Conservation (phyloP, 306 rosid species). For the Fragaria ananassa region DNA sequence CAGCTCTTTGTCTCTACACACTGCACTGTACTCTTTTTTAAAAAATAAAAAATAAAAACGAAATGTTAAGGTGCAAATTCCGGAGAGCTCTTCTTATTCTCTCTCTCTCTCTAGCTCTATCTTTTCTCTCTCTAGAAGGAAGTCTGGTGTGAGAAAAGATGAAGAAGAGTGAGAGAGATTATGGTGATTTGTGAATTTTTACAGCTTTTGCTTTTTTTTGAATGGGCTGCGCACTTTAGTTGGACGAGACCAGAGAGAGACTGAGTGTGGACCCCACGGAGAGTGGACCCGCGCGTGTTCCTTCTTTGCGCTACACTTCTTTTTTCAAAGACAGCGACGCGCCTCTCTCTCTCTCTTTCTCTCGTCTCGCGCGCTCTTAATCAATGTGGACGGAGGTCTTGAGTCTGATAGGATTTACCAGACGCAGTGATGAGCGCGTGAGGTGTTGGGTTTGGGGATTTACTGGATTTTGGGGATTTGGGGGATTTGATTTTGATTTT, state of each 20-base stretch:
- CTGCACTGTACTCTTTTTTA: neutral
- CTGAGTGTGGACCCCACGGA: neutral
- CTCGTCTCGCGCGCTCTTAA: neutral
- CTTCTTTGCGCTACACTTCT: conserved; percentile 58
- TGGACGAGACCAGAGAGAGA: conserved; percentile 6
- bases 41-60: conserved; percentile 1
- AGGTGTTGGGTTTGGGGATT: neutral
- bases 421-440: conserved; percentile 3
- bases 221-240: conserved; percentile 41
- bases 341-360: conserved; percentile 16
- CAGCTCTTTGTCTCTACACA: neutral
- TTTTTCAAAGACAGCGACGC: conserved; percentile 38
- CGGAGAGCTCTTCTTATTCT: conserved; percentile 1
- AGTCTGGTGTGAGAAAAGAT: neutral
- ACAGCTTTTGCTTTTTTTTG: conserved; percentile 15
- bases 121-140: conserved; percentile 3
- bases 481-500: neutral
- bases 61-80: conserved; percentile 8
- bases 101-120: neutral
- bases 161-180: neutral
- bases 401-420: too few species aligned
- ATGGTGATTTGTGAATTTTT: neutral
- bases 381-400: neutral
- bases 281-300: conserved; percentile 51
- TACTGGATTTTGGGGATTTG: neutral